Percentiles rank a stretch among this genome's conserved stretches.
These are phyloP conservation scores for Skeletonema grethae DNA, from an alignment of 108 stramenopile genomes.

Conservation along the genomic window DNA sequence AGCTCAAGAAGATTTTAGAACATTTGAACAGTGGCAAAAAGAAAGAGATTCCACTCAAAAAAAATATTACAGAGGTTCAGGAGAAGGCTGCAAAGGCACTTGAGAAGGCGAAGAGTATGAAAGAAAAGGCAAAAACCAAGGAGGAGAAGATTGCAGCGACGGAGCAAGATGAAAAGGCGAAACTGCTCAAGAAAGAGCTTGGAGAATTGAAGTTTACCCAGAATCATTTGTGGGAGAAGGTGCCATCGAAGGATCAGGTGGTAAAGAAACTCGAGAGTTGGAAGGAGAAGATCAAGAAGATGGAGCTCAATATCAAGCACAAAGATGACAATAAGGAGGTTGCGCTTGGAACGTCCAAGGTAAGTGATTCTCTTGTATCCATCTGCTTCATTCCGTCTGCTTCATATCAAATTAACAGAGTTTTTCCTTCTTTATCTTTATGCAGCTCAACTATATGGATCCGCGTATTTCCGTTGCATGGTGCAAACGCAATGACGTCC, in stretches of 20 bases:
- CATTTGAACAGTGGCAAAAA: slow-evolving; percentile 65
- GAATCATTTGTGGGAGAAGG: slow-evolving; percentile 91
- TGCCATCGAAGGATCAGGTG: slow-evolving; percentile 86
- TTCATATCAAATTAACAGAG: neutral
- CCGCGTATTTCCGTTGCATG: slow-evolving; percentile 99
- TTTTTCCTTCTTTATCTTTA: neutral
- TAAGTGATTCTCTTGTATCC: slow-evolving; percentile 17
- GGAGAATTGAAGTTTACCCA: slow-evolving; percentile 74
- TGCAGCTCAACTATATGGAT: slow-evolving; percentile 99
- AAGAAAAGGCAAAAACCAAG: slow-evolving; percentile 92
- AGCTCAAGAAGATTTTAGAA: slow-evolving; percentile 82
- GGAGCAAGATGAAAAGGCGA: slow-evolving; percentile 85
- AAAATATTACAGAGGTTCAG: slow-evolving; percentile 60
- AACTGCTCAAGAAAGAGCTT: slow-evolving; percentile 64
- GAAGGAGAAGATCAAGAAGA: slow-evolving; percentile 88
- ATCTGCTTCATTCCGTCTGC: neutral
- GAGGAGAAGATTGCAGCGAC: slow-evolving; percentile 94
- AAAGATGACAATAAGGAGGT: slow-evolving; percentile 99
- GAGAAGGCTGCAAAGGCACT: slow-evolving; percentile 70
- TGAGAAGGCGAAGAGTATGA: slow-evolving; percentile 88
- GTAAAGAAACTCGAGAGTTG: slow-evolving; percentile 79
- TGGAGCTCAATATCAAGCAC: slow-evolving; percentile 94
- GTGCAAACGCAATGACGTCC: slow-evolving; percentile 98
- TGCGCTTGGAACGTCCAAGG: slow-evolving; percentile 90
- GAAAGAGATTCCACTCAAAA: slow-evolving; percentile 73